A percentile compares a stretch with the other conserved stretches of the same genome.
These are phyloP conservation scores for Schwanniomyces occidentalis DNA, from an alignment of 805 yeast species.

Conservation along the genomic window DNA sequence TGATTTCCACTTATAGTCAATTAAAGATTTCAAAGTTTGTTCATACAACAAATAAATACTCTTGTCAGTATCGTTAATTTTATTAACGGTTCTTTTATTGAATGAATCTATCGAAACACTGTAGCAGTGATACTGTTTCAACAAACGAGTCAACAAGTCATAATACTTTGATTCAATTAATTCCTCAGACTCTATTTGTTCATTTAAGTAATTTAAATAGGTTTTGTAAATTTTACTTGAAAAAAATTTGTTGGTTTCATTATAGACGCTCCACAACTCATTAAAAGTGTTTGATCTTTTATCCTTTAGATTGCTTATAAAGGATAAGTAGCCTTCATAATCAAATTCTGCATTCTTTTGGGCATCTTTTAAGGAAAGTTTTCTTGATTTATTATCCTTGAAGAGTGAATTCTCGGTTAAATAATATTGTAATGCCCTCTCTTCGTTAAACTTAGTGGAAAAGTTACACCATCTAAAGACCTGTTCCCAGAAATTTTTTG, in stretches of 20 bases:
- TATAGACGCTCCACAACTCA: constrained; percentile 38
- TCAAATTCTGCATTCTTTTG: constrained; percentile 36
- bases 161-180: constrained; percentile 19
- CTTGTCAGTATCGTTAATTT: constrained; percentile 10
- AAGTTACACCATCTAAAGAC: constrained; percentile 39
- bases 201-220: constrained; percentile 24
- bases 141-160: constrained; percentile 19
- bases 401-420: constrained; percentile 17
- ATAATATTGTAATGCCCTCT: constrained; percentile 26
- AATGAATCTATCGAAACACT: constrained; percentile 14
- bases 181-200: constrained; percentile 17
- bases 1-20: constrained; percentile 27
- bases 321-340: constrained; percentile 36
- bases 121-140: constrained; percentile 13
- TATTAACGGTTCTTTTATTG: constrained; percentile 11
- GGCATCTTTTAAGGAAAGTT: constrained; percentile 22
- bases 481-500: constrained; percentile 36
- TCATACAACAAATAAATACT: constrained; percentile 16
- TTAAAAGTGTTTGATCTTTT: constrained; percentile 26
- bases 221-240: constrained; percentile 23
- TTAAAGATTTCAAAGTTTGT: constrained; percentile 23
- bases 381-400: constrained; percentile 3
- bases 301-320: constrained; percentile 20
- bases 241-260: constrained; percentile 21
- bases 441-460: constrained; percentile 29